Evolutionary conservation across 2,329 filamentous ascomycete species (phyloP), one percentile per base, ranked within the genome.

Genomic region (Erysiphe pisi): DNA sequence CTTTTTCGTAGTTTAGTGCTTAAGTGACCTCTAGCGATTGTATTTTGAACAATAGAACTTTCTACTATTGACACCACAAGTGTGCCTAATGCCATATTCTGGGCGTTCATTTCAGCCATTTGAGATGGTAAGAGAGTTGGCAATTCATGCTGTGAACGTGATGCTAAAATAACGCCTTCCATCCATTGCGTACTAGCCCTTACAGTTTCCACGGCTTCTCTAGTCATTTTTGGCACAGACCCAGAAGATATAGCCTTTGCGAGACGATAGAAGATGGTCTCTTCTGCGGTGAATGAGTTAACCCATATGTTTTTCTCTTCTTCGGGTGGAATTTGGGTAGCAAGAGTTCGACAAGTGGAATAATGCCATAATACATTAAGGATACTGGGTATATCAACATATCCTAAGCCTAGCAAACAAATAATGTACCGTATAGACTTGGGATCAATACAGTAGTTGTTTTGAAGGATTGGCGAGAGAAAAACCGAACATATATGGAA

Each of bases 71-170:
- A 86, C 74, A 91, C 83, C 8, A 91, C 82, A 25, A 92, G 83
- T 80, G 89, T 86, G 1, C 89, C 87, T 78, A 92, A 86, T 0
- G 88, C 89, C 70, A 89, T 87, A 28, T 88, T 86, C 1, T 89
- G 85, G 68, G 86, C 88, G 84, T 89, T 86, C 75, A 90, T 89
- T 47, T 89, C 85, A 28, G 84, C 84, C 0, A 83, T 82, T 75
- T 85, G 85, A 0, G 84, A 83, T 63, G 82, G 83, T 74, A 84
- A 84, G 77, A 88, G 76, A 12, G 78, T 77, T 58, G 81, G 75
- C 71, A 82, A 84, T 47, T 86, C 84, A 77, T 84, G 83, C 45
- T 87, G 84, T 0, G 85, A 81, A 56, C 85, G 82, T 76, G 86
- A 83, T 56, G 86, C 84, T 76, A 85, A 82, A 58, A 86, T 84